A percentile compares a stretch with the other conserved stretches of the same genome.
These are phyloP conservation scores for Phytophthora sp. DNA, from an alignment of 352 stramenopile genomes.

Conservation along the genomic window DNA sequence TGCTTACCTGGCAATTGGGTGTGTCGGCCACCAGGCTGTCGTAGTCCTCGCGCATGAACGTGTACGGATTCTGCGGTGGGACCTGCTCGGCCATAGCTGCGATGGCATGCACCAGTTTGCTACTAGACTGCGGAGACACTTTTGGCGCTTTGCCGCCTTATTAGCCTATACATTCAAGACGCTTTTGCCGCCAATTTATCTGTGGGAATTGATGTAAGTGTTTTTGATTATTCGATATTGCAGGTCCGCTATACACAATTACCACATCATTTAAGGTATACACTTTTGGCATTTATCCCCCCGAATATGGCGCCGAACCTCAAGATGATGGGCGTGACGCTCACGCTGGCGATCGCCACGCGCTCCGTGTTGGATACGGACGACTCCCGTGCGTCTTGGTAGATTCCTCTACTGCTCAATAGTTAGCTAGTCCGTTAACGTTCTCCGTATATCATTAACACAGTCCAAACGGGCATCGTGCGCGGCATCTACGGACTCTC, in stretches of 20 bases:
- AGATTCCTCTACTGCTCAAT: background rate
- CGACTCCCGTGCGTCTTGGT: conserved; percentile 50
- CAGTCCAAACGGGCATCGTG: conserved; percentile 66
- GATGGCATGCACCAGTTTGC: too few species aligned
- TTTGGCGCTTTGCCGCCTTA: conserved; percentile 8
- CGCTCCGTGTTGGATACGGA: conserved; percentile 75
- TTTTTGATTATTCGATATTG: background rate
- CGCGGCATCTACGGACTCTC: conserved; percentile 65
- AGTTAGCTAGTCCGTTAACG: background rate
- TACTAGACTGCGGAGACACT: too few species aligned
- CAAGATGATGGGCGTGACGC: conserved; percentile 81
- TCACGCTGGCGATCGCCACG: conserved; percentile 64
- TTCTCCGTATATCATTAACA: background rate
- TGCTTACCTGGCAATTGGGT: conserved; percentile 53
- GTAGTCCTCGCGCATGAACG: conserved; percentile 78
- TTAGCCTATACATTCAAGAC: too few species aligned
- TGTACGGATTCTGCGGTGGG: conserved; percentile 60
- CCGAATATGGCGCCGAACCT: conserved; percentile 70
- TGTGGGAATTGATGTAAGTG: conserved; percentile 3
- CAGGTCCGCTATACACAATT: background rate
- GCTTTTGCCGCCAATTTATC: background rate
- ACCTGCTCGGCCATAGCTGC: conserved; percentile 23
- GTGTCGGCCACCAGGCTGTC: conserved; percentile 55
- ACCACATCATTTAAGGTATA: conserved; percentile 9
- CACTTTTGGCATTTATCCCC: background rate